phyloP scores from a whole-genome alignment of 805 yeast genomes.

The Kodamaea restingae region DNA sequence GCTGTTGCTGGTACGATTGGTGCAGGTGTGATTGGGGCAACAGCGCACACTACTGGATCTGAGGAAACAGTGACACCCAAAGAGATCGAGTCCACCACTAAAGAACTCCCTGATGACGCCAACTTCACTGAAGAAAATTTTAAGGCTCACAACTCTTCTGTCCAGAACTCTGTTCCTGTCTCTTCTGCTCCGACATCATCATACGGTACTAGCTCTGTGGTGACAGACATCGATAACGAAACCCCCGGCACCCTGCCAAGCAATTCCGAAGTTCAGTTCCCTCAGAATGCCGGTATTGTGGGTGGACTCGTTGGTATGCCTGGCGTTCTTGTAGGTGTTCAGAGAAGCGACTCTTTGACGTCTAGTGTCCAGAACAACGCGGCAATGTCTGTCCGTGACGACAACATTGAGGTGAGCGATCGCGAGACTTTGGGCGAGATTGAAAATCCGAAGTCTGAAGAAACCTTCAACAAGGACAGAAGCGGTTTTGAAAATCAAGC shows the following conservation, averaged over 20 bases:
- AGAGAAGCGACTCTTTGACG: slow-evolving; percentile 76
- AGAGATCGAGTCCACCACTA: slow-evolving; percentile 9
- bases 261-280: slow-evolving; percentile 45
- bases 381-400: slow-evolving; percentile 85
- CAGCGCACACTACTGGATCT: slow-evolving; percentile 1
- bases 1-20: too few species aligned
- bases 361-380: slow-evolving; percentile 92
- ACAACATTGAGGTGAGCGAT: slow-evolving; percentile 42
- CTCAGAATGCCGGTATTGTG: slow-evolving; percentile 32
- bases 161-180: too few species aligned
- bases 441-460: slow-evolving; percentile 1
- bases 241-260: slow-evolving; percentile 49
- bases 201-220: too few species aligned
- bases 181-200: too few species aligned
- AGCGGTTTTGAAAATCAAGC: slow-evolving; percentile 8
- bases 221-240: slow-evolving; percentile 25
- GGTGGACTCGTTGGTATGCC: slow-evolving; percentile 43
- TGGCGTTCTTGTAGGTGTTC: slow-evolving; percentile 42
- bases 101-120: not conserved
- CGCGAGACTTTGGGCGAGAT: slow-evolving; percentile 34
- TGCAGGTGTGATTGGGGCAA: slow-evolving; percentile 9
- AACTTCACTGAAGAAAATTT: slow-evolving; percentile 2
- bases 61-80: slow-evolving; percentile 10
- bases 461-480: not conserved
- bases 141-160: slow-evolving; percentile 2